phyloP scores from a whole-genome alignment of 139 green algal species.

The Raphidocelis subcapitata region DNA sequence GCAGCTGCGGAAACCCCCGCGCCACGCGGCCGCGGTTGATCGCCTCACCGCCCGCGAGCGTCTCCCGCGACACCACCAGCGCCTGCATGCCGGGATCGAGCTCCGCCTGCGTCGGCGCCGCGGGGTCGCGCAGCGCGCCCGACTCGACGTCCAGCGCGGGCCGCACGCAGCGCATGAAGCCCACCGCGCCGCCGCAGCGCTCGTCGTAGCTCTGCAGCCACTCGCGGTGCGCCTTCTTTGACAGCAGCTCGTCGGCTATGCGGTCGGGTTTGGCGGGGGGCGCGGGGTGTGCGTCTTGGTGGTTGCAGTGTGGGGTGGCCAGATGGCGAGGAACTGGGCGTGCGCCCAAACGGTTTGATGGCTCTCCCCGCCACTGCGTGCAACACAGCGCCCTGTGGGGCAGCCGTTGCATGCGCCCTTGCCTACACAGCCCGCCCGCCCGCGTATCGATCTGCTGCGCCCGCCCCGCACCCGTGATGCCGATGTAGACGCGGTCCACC shows the following conservation, averaged over 20 bases:
- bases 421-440: background rate
- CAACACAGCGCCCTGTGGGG: background rate
- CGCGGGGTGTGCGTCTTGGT: background rate
- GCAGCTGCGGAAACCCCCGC: slow-evolving; percentile 59
- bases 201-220: slow-evolving; percentile 73
- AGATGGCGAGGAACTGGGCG: background rate
- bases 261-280: background rate
- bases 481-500: slow-evolving; percentile 58
- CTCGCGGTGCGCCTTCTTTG: slow-evolving; percentile 69
- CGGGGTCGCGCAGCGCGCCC: slow-evolving; percentile 66
- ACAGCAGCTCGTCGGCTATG: slow-evolving; percentile 73
- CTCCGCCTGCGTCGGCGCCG: slow-evolving; percentile 72
- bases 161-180: slow-evolving; percentile 60
- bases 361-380: background rate
- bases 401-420: background rate
- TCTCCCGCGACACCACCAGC: slow-evolving; percentile 89
- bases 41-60: slow-evolving; percentile 57
- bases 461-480: slow-evolving; percentile 66
- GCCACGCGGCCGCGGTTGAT: slow-evolving; percentile 68
- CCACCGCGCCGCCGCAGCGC: slow-evolving; percentile 42
- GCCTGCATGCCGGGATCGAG: slow-evolving; percentile 70
- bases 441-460: background rate
- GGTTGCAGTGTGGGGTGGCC: background rate
- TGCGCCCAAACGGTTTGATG: background rate
- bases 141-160: slow-evolving; percentile 45